phyloP scores from a whole-genome alignment of 169 alveolate genomes.

The Plasmodium gonderi region DNA sequence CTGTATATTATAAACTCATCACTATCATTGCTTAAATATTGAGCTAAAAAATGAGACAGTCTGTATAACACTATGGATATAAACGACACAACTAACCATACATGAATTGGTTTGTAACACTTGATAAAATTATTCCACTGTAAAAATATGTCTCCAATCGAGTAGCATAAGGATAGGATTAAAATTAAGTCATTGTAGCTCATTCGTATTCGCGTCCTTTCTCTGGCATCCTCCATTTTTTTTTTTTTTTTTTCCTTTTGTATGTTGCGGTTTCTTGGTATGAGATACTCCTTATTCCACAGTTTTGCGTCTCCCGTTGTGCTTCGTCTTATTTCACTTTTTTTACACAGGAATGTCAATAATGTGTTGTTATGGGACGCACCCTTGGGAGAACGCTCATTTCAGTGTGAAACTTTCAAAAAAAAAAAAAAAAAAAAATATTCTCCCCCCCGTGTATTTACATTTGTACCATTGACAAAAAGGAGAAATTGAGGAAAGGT shows the following conservation, averaged over 20 bases:
- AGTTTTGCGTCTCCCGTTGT: too few species aligned
- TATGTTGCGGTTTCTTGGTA: too few species aligned
- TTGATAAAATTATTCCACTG: slow-evolving; percentile 83
- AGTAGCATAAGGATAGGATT: slow-evolving; percentile 80
- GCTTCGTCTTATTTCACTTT: too few species aligned
- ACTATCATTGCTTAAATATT: slow-evolving; percentile 80
- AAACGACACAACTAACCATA: slow-evolving; percentile 84
- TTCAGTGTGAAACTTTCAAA: too few species aligned
- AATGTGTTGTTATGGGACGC: too few species aligned
- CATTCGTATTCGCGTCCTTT: slow-evolving; percentile 8
- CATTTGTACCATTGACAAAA: background rate
- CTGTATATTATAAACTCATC: slow-evolving; percentile 81
- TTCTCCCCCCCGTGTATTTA: too few species aligned
- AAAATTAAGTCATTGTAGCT: slow-evolving; percentile 81
- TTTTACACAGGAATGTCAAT: too few species aligned
- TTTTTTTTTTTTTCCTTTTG: background rate
- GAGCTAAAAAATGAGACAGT: slow-evolving; percentile 80
- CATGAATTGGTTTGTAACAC: slow-evolving; percentile 83
- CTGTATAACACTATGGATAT: slow-evolving; percentile 80
- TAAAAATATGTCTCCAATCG: slow-evolving; percentile 81
- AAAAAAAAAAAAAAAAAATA: too few species aligned
- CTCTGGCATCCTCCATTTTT: slow-evolving; percentile 12
- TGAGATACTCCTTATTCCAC: too few species aligned
- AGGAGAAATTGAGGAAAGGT: background rate
- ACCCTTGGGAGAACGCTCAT: too few species aligned